phyloP scores from a whole-genome alignment of 169 alveolate genomes.

The Haemoproteus tartakovskyi region DNA sequence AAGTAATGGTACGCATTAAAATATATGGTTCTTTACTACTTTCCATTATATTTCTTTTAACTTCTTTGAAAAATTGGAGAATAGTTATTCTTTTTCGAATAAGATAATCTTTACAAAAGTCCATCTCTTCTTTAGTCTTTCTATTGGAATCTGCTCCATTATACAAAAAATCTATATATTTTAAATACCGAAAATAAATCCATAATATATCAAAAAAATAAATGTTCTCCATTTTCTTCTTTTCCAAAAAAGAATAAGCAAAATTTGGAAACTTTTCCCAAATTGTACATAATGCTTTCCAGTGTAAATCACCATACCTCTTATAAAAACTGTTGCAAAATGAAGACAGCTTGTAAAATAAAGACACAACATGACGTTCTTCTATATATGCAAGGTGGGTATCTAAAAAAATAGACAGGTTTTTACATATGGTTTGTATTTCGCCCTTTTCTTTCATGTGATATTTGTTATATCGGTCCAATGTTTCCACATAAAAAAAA shows the following conservation, averaged over 20 bases:
- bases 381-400: constrained; percentile 12
- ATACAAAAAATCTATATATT: constrained; percentile 1
- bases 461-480: too few species aligned
- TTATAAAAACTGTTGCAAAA: too few species aligned
- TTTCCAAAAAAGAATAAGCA: constrained; percentile 3
- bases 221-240: not conserved
- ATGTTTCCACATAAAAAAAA: too few species aligned
- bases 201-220: constrained; percentile 29
- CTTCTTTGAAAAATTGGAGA: constrained; percentile 4
- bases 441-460: too few species aligned
- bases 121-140: not conserved
- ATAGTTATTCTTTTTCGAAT: not conserved
- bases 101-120: not conserved
- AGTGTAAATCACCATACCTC: too few species aligned
- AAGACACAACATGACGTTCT: constrained; percentile 5
- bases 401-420: constrained; percentile 5
- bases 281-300: too few species aligned
- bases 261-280: too few species aligned
- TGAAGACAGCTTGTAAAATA: constrained; percentile 59
- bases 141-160: not conserved
- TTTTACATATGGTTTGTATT: constrained; percentile 8
- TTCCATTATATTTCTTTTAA: constrained; percentile 19
- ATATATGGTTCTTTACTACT: constrained; percentile 5
- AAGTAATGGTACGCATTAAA: constrained; percentile 15
- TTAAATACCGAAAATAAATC: constrained; percentile 50